Conservation (phyloP, 1,139 yeast species). For the Magnusiomyces magnusii region DNA sequence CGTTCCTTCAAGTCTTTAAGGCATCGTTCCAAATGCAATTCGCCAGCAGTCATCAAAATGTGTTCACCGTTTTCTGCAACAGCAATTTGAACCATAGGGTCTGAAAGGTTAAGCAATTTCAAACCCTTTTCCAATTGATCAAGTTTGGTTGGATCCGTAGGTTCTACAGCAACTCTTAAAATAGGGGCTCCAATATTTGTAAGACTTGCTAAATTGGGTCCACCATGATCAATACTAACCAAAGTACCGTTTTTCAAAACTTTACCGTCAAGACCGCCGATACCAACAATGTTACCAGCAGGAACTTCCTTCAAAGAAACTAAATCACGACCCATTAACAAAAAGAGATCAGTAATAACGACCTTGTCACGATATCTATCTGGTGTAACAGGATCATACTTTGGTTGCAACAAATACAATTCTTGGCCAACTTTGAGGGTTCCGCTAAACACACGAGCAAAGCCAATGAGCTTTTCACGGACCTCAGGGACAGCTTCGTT, state of each 20-base stretch:
- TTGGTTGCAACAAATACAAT: conserved; percentile 74
- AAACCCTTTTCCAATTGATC: conserved; percentile 71
- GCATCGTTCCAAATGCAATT: conserved; percentile 85
- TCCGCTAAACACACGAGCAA: conserved; percentile 87
- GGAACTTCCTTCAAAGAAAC: conserved; percentile 74
- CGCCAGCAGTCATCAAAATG: conserved; percentile 93
- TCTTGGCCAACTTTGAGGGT: conserved; percentile 66
- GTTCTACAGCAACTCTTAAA: conserved; percentile 90
- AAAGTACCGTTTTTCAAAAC: conserved; percentile 84
- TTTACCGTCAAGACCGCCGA: conserved; percentile 80
- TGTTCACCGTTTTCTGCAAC: conserved; percentile 87
- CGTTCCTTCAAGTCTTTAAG: conserved; percentile 80
- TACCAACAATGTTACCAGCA: conserved; percentile 93
- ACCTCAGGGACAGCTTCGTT: conserved; percentile 17
- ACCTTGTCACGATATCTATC: conserved; percentile 48
- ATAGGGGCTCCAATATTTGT: conserved; percentile 70
- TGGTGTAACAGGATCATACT: conserved; percentile 67
- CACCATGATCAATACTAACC: conserved; percentile 40
- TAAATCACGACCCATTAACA: conserved; percentile 90
- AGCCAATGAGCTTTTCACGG: conserved; percentile 56
- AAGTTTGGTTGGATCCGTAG: conserved; percentile 76
- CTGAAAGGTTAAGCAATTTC: conserved; percentile 72
- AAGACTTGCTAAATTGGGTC: conserved; percentile 68
- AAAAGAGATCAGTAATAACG: conserved; percentile 57
- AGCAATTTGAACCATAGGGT: conserved; percentile 85